Conservation (phyloP, 139 green algal species). For the Yamagishiella unicocca region DNA sequence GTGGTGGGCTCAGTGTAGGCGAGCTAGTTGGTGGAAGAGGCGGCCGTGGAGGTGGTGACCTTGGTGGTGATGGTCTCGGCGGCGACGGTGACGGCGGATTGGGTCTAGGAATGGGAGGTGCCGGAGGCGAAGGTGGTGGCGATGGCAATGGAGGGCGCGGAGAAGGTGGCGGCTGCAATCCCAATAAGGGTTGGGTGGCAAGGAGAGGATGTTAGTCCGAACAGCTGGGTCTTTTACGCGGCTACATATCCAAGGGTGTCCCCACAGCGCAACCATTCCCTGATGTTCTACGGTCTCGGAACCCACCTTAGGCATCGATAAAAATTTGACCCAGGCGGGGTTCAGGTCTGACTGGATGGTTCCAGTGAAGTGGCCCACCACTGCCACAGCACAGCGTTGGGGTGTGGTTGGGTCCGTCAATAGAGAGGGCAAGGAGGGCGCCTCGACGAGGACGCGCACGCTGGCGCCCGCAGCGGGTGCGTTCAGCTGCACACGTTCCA, state of each 20-base stretch:
- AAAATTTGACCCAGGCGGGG: conserved; percentile 48
- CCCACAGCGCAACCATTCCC: no score
- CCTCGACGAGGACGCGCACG: neutral
- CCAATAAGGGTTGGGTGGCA: no score
- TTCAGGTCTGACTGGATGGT: conserved; percentile 65
- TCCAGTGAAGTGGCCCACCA: conserved; percentile 66
- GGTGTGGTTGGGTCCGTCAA: conserved; percentile 50
- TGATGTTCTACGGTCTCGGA: no score
- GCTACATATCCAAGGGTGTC: no score
- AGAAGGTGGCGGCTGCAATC: neutral
- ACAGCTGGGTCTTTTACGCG: no score
- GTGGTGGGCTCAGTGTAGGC: neutral
- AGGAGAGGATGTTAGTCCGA: no score
- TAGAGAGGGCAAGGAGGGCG: conserved; percentile 56
- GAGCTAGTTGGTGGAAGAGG: neutral
- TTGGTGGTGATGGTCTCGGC: neutral
- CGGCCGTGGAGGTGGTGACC: neutral
- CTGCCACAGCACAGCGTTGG: conserved; percentile 79
- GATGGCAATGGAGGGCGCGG: neutral
- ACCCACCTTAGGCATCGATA: no score
- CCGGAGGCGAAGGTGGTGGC: neutral
- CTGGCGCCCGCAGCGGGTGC: neutral
- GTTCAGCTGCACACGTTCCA: conserved; percentile 13
- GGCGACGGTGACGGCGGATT: neutral
- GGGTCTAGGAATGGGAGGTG: no score